phyloP scores from a whole-genome alignment of 208 protist genomes.

The Angomonas deanei region DNA sequence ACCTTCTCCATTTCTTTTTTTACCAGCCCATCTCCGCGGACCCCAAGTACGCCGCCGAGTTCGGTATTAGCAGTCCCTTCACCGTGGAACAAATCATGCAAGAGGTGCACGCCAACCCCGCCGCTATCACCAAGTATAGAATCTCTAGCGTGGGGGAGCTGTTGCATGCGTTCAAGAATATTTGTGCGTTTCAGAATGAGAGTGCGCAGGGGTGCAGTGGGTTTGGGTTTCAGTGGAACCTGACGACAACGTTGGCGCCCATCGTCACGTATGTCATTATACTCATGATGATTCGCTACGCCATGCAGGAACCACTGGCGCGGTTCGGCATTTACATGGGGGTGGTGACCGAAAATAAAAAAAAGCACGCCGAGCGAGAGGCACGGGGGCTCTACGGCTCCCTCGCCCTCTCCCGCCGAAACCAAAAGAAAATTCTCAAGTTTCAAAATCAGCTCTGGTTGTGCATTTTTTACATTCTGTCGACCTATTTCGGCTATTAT shows the following conservation, averaged over 20 bases:
- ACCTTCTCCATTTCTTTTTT: background rate
- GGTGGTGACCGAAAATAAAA: conserved; percentile 38
- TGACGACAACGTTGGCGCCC: conserved; percentile 24
- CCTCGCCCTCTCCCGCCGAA: conserved; percentile 19
- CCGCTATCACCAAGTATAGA: background rate
- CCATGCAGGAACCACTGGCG: conserved; percentile 27
- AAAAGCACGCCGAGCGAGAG: conserved; percentile 12
- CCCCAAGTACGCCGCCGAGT: background rate
- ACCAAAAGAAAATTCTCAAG: conserved; percentile 41
- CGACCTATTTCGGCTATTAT: conserved; percentile 43
- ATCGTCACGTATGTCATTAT: conserved; percentile 33
- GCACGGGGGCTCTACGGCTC: conserved; percentile 20
- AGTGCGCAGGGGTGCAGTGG: conserved; percentile 17
- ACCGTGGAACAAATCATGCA: background rate
- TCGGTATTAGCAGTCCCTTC: background rate
- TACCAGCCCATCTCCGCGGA: background rate
- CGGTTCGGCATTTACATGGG: conserved; percentile 52
- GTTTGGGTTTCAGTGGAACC: conserved; percentile 34
- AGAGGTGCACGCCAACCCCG: background rate
- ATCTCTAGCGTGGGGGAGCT: background rate
- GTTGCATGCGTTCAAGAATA: background rate
- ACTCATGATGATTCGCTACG: conserved; percentile 50
- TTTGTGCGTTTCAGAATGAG: conserved; percentile 2
- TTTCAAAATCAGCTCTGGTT: conserved; percentile 80
- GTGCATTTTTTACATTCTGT: conserved; percentile 44